Evolutionary conservation across 2,329 filamentous ascomycete species (phyloP), one percentile per base, ranked within the genome.

Genomic region (Trichoderma simmonsii): DNA sequence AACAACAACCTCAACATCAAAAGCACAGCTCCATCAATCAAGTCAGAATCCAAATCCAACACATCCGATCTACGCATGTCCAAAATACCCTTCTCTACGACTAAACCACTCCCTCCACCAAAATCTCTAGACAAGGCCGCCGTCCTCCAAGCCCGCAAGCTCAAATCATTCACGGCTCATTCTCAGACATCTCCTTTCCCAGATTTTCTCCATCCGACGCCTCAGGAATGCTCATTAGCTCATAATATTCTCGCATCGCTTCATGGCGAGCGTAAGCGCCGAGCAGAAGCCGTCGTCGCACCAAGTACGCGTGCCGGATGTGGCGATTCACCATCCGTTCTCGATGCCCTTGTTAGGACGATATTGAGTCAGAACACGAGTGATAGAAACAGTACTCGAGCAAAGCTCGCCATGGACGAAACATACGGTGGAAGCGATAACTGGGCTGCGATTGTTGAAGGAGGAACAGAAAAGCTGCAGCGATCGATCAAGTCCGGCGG

Each of bases 401-500:
- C 92, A 1, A 85, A 85, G 77, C 78, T 79, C n/a, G 79, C 80
- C 78, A 85, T 86, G 83, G 83, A 85, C 76, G 71, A 66, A 15
- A 80, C 76, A 5, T 86, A 86, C 77, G 84, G 83, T 21, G 77
- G 80, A 36, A 82, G 80, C 75, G 82, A 84, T 72, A 76, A 78
- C 32, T 86, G 85, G 85, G 81, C 79, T 0, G 79, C 76, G 48
- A 83, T 86, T 65, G 82, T 77, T 6, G 73, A 73, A 1, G 84
- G 83, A 43, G 83, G 85, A 0, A 78, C 79, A 56, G 73, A 78
- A 15, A 81, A 80, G 74, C 79, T 86, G 6, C 80, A 84, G 73
- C 84, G 89, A 75, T 88, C 92, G 0, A 94, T 95, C 77, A 89
- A 89, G 78, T 85, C 85, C 28, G 93, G 93, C 34, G 93, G 93